Evolutionary conservation across 768 basidiomycete species (phyloP).

Genomic region (Tylopilus felleus): DNA sequence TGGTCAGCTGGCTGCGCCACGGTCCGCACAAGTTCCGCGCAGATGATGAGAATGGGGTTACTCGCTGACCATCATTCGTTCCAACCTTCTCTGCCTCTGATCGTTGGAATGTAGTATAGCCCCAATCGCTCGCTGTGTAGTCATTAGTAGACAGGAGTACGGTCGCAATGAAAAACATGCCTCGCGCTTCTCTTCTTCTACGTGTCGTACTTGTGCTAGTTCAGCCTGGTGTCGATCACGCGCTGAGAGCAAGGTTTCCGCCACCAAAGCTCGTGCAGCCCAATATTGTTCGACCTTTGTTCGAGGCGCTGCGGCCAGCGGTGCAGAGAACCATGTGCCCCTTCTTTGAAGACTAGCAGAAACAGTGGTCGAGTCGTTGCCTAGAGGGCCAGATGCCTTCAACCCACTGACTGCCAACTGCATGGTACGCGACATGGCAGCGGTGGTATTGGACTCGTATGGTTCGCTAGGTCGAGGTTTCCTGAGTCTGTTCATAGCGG

Average conservation of each 20-base stretch:
- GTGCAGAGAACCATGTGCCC: conserved; percentile 18
- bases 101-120: conserved; percentile 41
- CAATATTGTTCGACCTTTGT: conserved; percentile 55
- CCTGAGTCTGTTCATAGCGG: conserved; percentile 24
- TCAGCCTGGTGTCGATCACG: conserved; percentile 49
- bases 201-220: conserved; percentile 38
- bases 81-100: conserved; percentile 46
- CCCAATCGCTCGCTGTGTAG: conserved; percentile 43
- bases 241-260: conserved; percentile 57
- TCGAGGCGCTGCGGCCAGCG: conserved; percentile 22
- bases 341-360: conserved; percentile 7
- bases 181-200: conserved; percentile 45
- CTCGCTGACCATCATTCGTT: conserved; percentile 48
- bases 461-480: conserved; percentile 16
- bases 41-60: neutral
- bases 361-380: neutral
- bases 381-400: neutral
- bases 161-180: conserved; percentile 33
- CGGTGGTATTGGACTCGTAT: neutral
- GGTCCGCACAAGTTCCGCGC: conserved; percentile 1
- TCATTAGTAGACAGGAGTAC: neutral
- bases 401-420: conserved; percentile 21
- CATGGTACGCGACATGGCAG: conserved; percentile 30
- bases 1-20: conserved; percentile 12
- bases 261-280: conserved; percentile 62